A percentile compares a stretch with the other conserved stretches of the same genome.
Evolutionary conservation across 352 stramenopile species (phyloP).

Genomic region (Phytophthora sansomeana): DNA sequence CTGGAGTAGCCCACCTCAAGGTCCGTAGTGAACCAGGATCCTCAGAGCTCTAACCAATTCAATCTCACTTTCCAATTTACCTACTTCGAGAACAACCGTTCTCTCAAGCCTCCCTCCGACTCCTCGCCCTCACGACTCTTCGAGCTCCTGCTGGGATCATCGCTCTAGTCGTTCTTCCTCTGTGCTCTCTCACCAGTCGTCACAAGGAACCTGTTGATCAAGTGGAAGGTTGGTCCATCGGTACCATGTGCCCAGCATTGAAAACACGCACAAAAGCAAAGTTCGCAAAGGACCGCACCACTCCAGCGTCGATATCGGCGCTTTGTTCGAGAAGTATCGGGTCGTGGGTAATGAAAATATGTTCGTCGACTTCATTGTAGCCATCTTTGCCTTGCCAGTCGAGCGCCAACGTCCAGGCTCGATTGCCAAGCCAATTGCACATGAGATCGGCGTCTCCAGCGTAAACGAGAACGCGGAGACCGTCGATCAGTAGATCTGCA

Average conservation of each 20-base stretch:
- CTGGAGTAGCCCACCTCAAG: too few species aligned
- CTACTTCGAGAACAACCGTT: too few species aligned
- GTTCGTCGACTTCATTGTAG: slow-evolving; percentile 68
- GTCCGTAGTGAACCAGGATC: too few species aligned
- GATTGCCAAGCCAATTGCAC: slow-evolving; percentile 96
- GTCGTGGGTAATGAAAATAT: slow-evolving; percentile 41
- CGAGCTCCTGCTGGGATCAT: too few species aligned
- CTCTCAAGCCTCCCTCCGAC: too few species aligned
- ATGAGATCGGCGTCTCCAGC: slow-evolving; percentile 97
- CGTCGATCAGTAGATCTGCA: slow-evolving; percentile 80
- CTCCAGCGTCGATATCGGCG: slow-evolving; percentile 30
- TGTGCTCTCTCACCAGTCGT: too few species aligned
- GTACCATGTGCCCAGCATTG: slow-evolving; percentile 66
- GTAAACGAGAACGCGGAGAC: slow-evolving; percentile 92
- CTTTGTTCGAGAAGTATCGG: slow-evolving; percentile 24
- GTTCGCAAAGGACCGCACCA: slow-evolving; percentile 51
- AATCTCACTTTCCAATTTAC: too few species aligned
- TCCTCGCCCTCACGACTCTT: too few species aligned
- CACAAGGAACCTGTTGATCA: slow-evolving; percentile 65
- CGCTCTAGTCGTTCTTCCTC: too few species aligned
- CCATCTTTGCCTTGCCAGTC: slow-evolving; percentile 88
- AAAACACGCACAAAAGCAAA: slow-evolving; percentile 63
- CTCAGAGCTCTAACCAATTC: too few species aligned
- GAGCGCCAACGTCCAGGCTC: slow-evolving; percentile 91
- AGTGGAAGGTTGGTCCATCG: slow-evolving; percentile 56